Evolutionary conservation across 2,329 filamentous ascomycete species (phyloP), one percentile per base, ranked within the genome.

Genomic region (Aspergillus tanneri): DNA sequence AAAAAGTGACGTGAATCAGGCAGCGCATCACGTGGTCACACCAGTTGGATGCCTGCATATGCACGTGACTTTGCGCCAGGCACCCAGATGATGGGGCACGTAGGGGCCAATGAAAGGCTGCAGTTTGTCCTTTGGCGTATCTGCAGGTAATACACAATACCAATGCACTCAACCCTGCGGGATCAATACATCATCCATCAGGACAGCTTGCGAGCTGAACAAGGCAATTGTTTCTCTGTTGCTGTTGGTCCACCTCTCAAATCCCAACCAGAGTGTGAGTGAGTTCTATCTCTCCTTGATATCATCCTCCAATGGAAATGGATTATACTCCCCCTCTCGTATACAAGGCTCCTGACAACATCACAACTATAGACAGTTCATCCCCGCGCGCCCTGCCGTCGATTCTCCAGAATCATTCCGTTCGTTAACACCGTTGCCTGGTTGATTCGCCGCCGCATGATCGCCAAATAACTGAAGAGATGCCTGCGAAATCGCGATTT

Each of bases 401-500:
- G 30, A 34, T 34, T 34, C 16, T 14, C 16, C 30, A 34, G 30
- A 12, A 10, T 19, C 30, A 14, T 34, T 34, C 30, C 30, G 14
- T 34, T 34, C 30, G 8, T 34, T 34, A 8, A 12, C 27, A 12
- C n/a, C 21, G 7, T 46, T 47, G 14, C 32, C 18, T 22, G 37
- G 34, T 52, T 42, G 16, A 43, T 23, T 28, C n/a, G 10, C 9
- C 45, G 46, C 50, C 48, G 49, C 59, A 68, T 66, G 64, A 54
- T 62, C 56, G 52, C 55, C 62, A 52, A 57, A 57, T 21, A 44
- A 54, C 57, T 52, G 48, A 56, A 55, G 60, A 57, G 34, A 97
- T 97, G 93, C 79, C 91, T 58, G 76, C 86, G 65, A 96, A 95
- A 78, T 95, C 90, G 61, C 86, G 93, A 71, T 96, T 99, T 69